Evolutionary conservation across 805 yeast genomes (phyloP), one percentile per base, ranked within the genome.

Genomic region (Starmera pachycereana): DNA sequence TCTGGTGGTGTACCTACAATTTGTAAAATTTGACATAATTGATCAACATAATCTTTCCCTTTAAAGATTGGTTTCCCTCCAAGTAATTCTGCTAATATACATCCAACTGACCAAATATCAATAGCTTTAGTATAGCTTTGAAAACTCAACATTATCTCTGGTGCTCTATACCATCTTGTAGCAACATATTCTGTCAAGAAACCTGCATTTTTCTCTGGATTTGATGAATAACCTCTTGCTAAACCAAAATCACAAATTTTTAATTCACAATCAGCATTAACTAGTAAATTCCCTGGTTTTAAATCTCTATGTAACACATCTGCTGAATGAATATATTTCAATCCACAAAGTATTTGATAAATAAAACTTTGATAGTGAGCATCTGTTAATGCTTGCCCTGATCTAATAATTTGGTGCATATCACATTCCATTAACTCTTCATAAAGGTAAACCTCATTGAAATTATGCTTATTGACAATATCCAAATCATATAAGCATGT

Each of bases 381-480:
- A 58, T 92, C 97, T 1, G 96, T 86, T 48, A 92, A 68, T 0
- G 95, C 84, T 60, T 92, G 97, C 16, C 89, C 90, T 10, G 96
- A 84, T 50, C 95, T 74, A 46, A 92, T 90, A 53, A 92, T 92
- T 61, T 90, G 97, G 62, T 90, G 96, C 87, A 92, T 81, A 61
- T 92, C 98, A 62, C 97, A 90, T 60, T 90, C 97, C 97, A 92
- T 92, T 52, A 90, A 68, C 62, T 90, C 98, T 61, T 92, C 98
- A 55, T 92, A 92, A 8, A 92, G 68, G 50, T 92, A 92, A 11
- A 92, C 72, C 53, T 94, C 98, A 61, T 89, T 88, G 67, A 90
- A 90, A 19, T 89, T 86, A 37, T 73, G 65, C 40, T 60, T 57
- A 39, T 65, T 60, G 32, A 89, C 87, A 38, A 92, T 84, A 63